A percentile compares a stretch with the other conserved stretches of the same genome.
Conservation (phyloP, 2,329 filamentous ascomycete genomes). For the Triangularia verruculosa region DNA sequence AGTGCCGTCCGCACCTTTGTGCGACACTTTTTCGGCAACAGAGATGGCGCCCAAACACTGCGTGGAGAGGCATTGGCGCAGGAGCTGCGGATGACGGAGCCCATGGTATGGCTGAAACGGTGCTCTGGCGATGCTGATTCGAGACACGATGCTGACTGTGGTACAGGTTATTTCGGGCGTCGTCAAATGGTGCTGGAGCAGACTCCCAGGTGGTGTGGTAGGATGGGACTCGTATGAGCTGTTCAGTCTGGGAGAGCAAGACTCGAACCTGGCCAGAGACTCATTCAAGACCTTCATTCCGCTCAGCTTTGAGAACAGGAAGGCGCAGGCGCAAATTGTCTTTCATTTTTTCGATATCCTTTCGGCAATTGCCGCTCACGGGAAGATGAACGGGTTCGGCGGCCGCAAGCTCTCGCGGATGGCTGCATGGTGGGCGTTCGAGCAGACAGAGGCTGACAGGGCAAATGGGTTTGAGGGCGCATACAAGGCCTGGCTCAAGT, state of each 20-base stretch:
- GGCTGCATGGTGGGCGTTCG: slow-evolving; percentile 98
- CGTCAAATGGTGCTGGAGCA: slow-evolving; percentile 97
- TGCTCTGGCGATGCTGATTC: background rate
- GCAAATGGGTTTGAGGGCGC: slow-evolving; percentile 92
- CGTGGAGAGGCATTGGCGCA: slow-evolving; percentile 71
- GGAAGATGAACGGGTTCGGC: slow-evolving; percentile 88
- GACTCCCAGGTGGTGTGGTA: slow-evolving; percentile 84
- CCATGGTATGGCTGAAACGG: slow-evolving; percentile 62
- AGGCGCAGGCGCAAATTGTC: slow-evolving; percentile 81
- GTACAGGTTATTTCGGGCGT: slow-evolving; percentile 84
- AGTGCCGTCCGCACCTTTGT: slow-evolving; percentile 90
- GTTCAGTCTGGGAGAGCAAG: slow-evolving; percentile 91
- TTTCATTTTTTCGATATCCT: slow-evolving; percentile 96
- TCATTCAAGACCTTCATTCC: slow-evolving; percentile 97
- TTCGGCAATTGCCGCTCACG: slow-evolving; percentile 85
- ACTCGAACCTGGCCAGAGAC: slow-evolving; percentile 86
- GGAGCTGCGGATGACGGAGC: slow-evolving; percentile 88
- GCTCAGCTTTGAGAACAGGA: slow-evolving; percentile 81
- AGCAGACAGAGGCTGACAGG: slow-evolving; percentile 68
- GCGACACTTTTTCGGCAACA: slow-evolving; percentile 81
- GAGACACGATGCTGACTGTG: slow-evolving; percentile 28
- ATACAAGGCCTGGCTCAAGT: slow-evolving; percentile 85
- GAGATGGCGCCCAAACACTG: slow-evolving; percentile 61
- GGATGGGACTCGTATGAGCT: slow-evolving; percentile 97
- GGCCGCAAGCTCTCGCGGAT: slow-evolving; percentile 91